Percentiles rank a stretch among this genome's conserved stretches.
Conservation (phyloP, 345 rosid genomes). For the Gynandropsis gynandra region DNA sequence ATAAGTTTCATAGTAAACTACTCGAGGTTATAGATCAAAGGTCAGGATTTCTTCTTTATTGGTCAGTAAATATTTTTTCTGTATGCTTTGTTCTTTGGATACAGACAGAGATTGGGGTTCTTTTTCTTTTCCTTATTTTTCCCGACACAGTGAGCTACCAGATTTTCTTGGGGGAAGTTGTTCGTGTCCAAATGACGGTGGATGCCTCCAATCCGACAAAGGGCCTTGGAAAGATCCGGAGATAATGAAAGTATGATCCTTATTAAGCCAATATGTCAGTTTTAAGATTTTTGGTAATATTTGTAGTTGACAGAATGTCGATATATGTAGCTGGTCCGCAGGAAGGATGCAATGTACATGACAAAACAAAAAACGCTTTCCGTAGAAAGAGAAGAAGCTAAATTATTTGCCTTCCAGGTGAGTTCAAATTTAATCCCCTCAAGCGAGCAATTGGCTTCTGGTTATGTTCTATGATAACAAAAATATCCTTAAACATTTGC, state of each 20-base stretch:
- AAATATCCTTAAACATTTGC: slow-evolving; percentile 8
- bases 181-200: slow-evolving; percentile 68
- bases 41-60: slow-evolving; percentile 32
- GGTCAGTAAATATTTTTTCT: not conserved
- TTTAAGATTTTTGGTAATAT: too few relatives aligned
- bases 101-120: slow-evolving; percentile 7
- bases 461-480: slow-evolving; percentile 3
- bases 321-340: slow-evolving; percentile 52
- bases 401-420: slow-evolving; percentile 48
- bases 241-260: slow-evolving; percentile 66
- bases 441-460: slow-evolving; percentile 8
- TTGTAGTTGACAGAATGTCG: too few relatives aligned
- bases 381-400: slow-evolving; percentile 54
- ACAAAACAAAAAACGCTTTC: slow-evolving; percentile 39
- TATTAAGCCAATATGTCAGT: not conserved
- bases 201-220: slow-evolving; percentile 71
- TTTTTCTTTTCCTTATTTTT: too few relatives aligned
- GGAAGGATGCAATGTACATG: slow-evolving; percentile 49
- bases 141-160: slow-evolving; percentile 72
- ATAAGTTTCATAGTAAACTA: slow-evolving; percentile 59
- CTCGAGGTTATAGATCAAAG: slow-evolving; percentile 76
- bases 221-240: slow-evolving; percentile 92
- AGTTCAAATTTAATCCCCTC: slow-evolving; percentile 11
- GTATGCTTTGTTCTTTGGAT: slow-evolving; percentile 8
- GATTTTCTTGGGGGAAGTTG: slow-evolving; percentile 93